Percentiles rank a stretch among this genome's conserved stretches.
Conservation (phyloP, 768 basidiomycete species). For the Lactarius vividus region DNA sequence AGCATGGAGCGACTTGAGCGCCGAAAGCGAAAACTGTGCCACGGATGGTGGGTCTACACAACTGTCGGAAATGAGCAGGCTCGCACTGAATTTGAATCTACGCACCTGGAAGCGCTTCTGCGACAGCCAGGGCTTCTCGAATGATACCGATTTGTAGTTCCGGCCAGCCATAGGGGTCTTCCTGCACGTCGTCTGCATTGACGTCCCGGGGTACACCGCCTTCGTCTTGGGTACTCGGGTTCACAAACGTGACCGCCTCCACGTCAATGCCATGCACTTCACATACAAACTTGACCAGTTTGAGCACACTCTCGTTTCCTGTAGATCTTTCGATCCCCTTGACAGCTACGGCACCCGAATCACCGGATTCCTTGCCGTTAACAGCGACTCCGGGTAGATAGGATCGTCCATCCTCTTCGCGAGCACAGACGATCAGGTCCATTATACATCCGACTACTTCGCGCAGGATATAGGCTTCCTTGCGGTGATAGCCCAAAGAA, state of each 20-base stretch:
- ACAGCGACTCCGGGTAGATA: conserved; percentile 41
- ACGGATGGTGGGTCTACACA: conserved; percentile 75
- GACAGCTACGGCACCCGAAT: conserved; percentile 61
- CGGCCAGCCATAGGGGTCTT: conserved; percentile 83
- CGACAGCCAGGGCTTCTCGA: conserved; percentile 87
- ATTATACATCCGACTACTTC: conserved; percentile 83
- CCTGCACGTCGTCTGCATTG: conserved; percentile 41
- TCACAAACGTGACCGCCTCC: conserved; percentile 58
- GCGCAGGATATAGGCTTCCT: conserved; percentile 83
- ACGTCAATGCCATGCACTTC: conserved; percentile 80
- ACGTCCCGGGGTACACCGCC: conserved; percentile 32
- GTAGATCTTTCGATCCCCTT: conserved; percentile 69
- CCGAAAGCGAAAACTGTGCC: conserved; percentile 86
- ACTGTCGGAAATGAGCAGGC: conserved; percentile 9
- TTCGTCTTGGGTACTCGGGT: conserved; percentile 19
- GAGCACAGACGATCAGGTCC: conserved; percentile 83
- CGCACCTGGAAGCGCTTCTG: conserved; percentile 86
- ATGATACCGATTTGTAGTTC: conserved; percentile 93
- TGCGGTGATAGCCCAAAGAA: conserved; percentile 79
- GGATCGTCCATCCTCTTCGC: conserved; percentile 58
- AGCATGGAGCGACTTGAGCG: conserved; percentile 68
- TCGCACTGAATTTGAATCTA: conserved; percentile 13
- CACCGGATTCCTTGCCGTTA: conserved; percentile 39
- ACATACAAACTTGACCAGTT: conserved; percentile 70
- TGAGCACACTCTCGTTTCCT: conserved; percentile 82